These are phyloP conservation scores for Sphagnum magellanicum DNA, from an alignment of 228 moss, liverwort and hornwort genomes.

Conservation along the genomic window DNA sequence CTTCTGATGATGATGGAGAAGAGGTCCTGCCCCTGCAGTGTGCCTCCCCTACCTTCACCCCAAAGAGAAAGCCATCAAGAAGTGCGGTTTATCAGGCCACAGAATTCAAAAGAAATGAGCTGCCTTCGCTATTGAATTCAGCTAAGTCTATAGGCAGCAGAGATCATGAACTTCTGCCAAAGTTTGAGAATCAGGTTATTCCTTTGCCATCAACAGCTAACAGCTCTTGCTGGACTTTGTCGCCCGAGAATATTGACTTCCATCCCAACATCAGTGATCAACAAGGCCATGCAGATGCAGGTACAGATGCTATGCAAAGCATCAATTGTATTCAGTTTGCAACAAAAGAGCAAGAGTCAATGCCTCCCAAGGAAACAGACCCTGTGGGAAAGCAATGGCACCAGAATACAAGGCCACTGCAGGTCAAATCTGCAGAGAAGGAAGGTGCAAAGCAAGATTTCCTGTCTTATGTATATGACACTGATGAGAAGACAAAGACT, in stretches of 20 bases:
- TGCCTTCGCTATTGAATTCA: no score
- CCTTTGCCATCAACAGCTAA: neutral
- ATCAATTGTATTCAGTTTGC: neutral
- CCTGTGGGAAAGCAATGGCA: neutral
- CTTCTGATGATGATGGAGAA: neutral
- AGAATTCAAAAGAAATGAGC: no score
- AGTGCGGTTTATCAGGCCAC: neutral
- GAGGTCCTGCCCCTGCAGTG: constrained; percentile 33
- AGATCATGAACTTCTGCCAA: no score
- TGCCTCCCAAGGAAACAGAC: neutral
- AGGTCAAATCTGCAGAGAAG: constrained; percentile 8
- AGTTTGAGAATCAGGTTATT: neutral
- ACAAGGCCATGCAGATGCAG: neutral
- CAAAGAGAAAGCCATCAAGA: constrained; percentile 6
- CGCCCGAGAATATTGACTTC: constrained; percentile 8
- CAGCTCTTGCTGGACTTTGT: constrained; percentile 8
- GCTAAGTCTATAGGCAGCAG: no score
- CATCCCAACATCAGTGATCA: constrained; percentile 6
- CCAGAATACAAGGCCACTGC: neutral
- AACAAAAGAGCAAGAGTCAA: neutral
- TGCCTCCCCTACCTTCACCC: constrained; percentile 45
- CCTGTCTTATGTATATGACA: neutral
- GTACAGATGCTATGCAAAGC: neutral
- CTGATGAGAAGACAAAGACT: constrained; percentile 17
- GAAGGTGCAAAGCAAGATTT: neutral